Base-by-base conservation (phyloP, 176 grass and related monocot species). In the Triticum monococcum region DNA sequence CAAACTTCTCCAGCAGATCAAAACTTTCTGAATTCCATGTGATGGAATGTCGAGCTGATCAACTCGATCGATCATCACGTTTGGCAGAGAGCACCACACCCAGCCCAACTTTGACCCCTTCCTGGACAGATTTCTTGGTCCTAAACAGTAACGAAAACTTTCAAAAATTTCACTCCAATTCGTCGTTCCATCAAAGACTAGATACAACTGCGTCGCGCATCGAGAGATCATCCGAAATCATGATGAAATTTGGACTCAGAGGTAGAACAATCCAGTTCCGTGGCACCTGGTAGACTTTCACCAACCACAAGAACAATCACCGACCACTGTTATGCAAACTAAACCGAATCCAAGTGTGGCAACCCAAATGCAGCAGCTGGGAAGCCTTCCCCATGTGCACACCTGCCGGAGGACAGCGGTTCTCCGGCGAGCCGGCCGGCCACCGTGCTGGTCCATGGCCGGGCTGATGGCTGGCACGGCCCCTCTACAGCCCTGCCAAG, bases 31-130 rank as follows among this genome's bases (percentile, higher is more conserved):
- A 12, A 17, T 35, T 54, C 26, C 7, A 28, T 24, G 22, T 60
- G n/a, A 48, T 32, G 1, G 56, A 28, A 26, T 57, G 35, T n/a
- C 8, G 18, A 79, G 30, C 67, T 37, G 84, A 67, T 45, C 59
- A 26, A 20, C 25, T 8, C 12, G 13, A 59, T 59, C 54, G 18
- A 75, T 75, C 67, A 10, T 46, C 52, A 18, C 3, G 78, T 66
- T 48, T 9, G 13, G 18, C 64, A 71, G 64, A 7, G 46, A 54
- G 23, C 4, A 41, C 37, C 7, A 63, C 38, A 41, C 38, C 38
- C 38, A 43, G 41, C 41, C 41, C 67, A 8, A 9, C 35, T 68
- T 91, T 87, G 89, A 84, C 85, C 85, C 84, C 68, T 91, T 80
- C 79, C 73, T 78, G 45, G 11, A 61, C 36, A 6, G 3, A 1